Conservation (phyloP, 257 asterid genomes). For the Verbascum thapsus region DNA sequence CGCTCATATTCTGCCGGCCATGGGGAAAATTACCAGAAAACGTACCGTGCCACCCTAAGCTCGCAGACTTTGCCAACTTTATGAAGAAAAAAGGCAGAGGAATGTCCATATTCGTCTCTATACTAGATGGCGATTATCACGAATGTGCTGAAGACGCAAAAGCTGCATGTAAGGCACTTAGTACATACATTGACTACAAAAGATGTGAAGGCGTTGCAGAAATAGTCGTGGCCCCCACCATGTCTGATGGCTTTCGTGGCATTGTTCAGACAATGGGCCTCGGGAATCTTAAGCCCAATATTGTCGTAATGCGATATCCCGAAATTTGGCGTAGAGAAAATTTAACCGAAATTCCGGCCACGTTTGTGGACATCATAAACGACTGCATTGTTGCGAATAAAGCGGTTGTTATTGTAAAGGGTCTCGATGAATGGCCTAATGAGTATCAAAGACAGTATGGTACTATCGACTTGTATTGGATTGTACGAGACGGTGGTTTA, state of each 20-base stretch:
- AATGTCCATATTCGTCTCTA: constrained; percentile 92
- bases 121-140: constrained; percentile 91
- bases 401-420: constrained; percentile 94
- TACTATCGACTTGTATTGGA: constrained; percentile 93
- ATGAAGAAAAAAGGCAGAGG: constrained; percentile 99
- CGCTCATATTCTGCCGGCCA: constrained; percentile 95
- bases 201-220: constrained; percentile 98
- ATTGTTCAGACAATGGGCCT: constrained; percentile 98
- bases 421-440: constrained; percentile 98
- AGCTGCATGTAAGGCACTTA: constrained; percentile 83
- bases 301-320: constrained; percentile 92
- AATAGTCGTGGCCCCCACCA: constrained; percentile 88
- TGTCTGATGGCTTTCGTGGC: constrained; percentile 96
- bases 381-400: constrained; percentile 97
- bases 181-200: constrained; percentile 88
- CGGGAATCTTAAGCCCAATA: constrained; percentile 95
- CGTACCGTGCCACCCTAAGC: constrained; percentile 99
- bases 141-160: constrained; percentile 95
- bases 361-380: constrained; percentile 85
- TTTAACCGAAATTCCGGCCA: constrained; percentile 79
- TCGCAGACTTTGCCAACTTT: constrained; percentile 94
- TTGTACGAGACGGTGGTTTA: constrained; percentile 94
- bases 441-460: constrained; percentile 96
- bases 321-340: constrained; percentile 98
- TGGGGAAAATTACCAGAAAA: constrained; percentile 98